Evolutionary conservation across 371 early-diverging fungal genomes (phyloP).

Genomic region (Mortierella sp.): DNA sequence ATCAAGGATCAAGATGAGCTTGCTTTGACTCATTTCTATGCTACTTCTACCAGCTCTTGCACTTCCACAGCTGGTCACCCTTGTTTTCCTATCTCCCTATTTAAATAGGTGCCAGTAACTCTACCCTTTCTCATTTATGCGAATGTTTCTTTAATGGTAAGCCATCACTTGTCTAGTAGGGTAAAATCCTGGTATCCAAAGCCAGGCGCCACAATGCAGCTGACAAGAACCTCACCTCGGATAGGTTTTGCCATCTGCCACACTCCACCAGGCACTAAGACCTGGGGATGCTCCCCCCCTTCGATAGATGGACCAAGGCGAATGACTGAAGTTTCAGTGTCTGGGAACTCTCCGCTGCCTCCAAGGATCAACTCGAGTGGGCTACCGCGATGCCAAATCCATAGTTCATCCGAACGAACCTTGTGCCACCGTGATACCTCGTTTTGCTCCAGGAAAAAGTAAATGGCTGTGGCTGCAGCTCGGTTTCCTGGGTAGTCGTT

Average conservation of each 20-base stretch:
- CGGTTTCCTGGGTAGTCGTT: neutral
- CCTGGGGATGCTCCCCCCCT: neutral
- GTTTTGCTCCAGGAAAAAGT: neutral
- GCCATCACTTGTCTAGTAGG: neutral
- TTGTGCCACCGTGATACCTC: slow-evolving; percentile 7
- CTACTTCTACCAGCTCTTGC: too few relatives aligned
- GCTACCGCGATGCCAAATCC: neutral
- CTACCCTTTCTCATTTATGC: too few relatives aligned
- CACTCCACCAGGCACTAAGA: slow-evolving; percentile 4
- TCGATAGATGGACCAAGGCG: slow-evolving; percentile 5
- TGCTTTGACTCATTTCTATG: too few relatives aligned
- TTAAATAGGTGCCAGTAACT: too few relatives aligned
- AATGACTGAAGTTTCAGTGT: neutral
- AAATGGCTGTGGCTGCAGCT: slow-evolving; percentile 1
- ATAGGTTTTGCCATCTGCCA: slow-evolving; percentile 1
- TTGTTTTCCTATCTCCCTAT: too few relatives aligned
- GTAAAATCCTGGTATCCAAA: neutral
- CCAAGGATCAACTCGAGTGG: slow-evolving; percentile 1
- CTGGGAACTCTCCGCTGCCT: neutral
- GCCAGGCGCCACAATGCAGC: neutral
- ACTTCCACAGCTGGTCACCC: too few relatives aligned
- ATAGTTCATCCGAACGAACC: neutral
- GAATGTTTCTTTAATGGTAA: too few relatives aligned
- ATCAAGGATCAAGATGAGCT: too few relatives aligned
- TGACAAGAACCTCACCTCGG: slow-evolving; percentile 5